Evolutionary conservation across 129 eudicot species (phyloP), one percentile per base, ranked within the genome.

Genomic region (Helianthus tuberosus): DNA sequence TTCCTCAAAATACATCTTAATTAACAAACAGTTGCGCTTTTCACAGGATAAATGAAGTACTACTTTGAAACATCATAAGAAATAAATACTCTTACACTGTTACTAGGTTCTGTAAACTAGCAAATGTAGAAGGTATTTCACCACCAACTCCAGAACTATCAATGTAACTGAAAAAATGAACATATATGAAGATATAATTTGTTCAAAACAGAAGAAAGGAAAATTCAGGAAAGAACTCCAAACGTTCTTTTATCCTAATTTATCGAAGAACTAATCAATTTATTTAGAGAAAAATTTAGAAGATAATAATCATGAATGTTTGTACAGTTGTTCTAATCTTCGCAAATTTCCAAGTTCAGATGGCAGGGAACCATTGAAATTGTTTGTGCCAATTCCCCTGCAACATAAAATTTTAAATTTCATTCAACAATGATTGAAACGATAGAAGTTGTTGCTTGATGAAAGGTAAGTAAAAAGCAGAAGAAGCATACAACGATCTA

Each of bases 81-180:
- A 65, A 29, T 68, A 64, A 16, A 63, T 15, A 59, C 47, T 83
- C 88, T 80, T 84, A 93, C 98, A 93, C 71, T n/a, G 66, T 89
- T 1, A 36, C 54, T 65, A 93, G 69, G 69, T 17, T 86, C 16
- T 8, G 72, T 69, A 93, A 83, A 58, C 59, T 73, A 38, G 96
- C 92, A 75, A 84, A 89, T 11, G 90, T 52, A 50, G 86, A 25
- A 59, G 96, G 96, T 72, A 93, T 86, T 52, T 68, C 50, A 49
- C 98, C 98, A 61, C 84, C 81, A 57, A 93, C 69, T 83, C 92
- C 96, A 72, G 86, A 46, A 73, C 98, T 93, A 77, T 64, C 81
- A 5, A 89, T 69, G 84, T 84, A 93, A 72, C 93, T 93, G 3
- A 81, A 43, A 81, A 78, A 16, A 46, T 5, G 64, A 81, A 41